Base-by-base conservation (phyloP, 1,139 yeast species). In the Yamadazyma dushanensis region DNA sequence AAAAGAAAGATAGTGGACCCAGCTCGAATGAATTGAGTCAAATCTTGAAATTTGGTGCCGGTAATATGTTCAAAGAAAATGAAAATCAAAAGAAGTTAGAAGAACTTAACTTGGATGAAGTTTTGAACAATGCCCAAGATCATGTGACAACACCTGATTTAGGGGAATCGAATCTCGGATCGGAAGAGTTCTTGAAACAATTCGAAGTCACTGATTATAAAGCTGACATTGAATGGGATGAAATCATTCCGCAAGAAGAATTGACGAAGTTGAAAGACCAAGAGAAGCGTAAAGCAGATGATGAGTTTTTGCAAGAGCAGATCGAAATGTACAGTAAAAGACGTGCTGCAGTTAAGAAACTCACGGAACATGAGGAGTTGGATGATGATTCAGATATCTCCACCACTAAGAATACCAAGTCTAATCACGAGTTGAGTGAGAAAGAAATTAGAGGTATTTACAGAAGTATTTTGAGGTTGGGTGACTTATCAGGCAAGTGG, bases 141-240 rank as follows among this genome's bases (percentile, higher is more conserved):
- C 97, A 92, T 57, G 81, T 84, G 16, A 92, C 98, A 1, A 86
- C 98, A 0, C 97, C 97, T 0, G 98, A 92, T 34, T 63, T 92
- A 17, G 98, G 97, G 6, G 97, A 94, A 55, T 87, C 96, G 11
- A 95, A 92, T 54, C 72, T 94, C 42, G 99, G 99, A 41, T 96
- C 98, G 34, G 99, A 94, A 61, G 99, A 94, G 62, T 94, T 94
- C 56, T 75, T 94, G 63, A 88, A 81, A 54, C 99, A 94, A 61
- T 94, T 94, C 60, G 98, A 94, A 61, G 98, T 94, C 37, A 94
- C 98, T 1, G 98, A 94, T 60, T 94, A 90, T 61, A 94, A 94
- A 62, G 97, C 98, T 0, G 97, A 94, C 59, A 89, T 92, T 41
- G 95, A 89, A 48, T 94, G 99, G 99, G 98, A 94, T 64, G 99